Evolutionary conservation across 257 asterid genomes (phyloP).

Genomic region (Solanum habrochaites): DNA sequence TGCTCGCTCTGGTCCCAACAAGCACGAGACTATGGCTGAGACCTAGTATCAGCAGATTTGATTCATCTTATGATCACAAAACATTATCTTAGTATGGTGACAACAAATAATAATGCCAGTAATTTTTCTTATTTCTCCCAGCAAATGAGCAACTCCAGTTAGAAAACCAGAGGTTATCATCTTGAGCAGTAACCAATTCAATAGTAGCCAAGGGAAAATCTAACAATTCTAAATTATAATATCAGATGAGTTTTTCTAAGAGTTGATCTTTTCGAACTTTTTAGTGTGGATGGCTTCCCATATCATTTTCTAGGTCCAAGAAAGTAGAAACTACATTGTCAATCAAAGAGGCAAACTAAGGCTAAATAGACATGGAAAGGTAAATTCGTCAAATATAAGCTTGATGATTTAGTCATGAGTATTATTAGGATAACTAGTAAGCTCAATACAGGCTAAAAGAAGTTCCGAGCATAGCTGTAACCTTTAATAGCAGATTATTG

Average conservation of each 20-base stretch:
- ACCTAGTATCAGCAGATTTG: conserved; percentile 31
- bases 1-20: conserved; percentile 77
- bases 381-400: neutral
- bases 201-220: neutral
- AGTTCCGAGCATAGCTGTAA: neutral
- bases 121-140: neutral
- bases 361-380: neutral
- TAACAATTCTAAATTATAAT: neutral
- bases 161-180: neutral
- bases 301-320: neutral
- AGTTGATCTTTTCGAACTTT: neutral
- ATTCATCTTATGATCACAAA: neutral
- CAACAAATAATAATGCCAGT: neutral
- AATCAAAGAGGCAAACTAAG: neutral
- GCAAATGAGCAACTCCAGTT: neutral
- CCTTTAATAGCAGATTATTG: neutral
- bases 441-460: neutral
- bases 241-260: neutral
- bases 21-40: conserved; percentile 85
- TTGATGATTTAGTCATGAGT: neutral
- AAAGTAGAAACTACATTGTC: neutral
- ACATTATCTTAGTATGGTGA: neutral
- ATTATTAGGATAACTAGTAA: neutral
- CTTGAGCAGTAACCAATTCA: neutral
- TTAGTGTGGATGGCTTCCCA: neutral